These are phyloP conservation scores for Penicillium sp. DNA, from an alignment of 2,329 filamentous ascomycete species.

Conservation along the genomic window DNA sequence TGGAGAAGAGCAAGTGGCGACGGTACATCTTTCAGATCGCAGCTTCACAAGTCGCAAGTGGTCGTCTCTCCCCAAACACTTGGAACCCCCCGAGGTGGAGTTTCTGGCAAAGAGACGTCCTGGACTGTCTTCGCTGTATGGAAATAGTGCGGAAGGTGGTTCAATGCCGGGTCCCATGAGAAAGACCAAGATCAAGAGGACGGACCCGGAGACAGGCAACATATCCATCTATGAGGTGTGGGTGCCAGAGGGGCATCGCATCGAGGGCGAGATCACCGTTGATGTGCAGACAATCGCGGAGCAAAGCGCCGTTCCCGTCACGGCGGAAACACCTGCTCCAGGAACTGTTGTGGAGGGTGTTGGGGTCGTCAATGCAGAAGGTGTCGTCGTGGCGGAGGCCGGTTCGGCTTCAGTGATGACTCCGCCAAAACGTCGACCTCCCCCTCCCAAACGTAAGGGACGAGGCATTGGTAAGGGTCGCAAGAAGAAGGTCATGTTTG, in stretches of 20 bases:
- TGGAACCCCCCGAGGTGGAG: constrained; percentile 55
- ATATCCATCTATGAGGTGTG: constrained; percentile 79
- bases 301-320: constrained; percentile 30
- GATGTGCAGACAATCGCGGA: constrained; percentile 46
- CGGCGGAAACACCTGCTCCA: constrained; percentile 44
- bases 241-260: constrained; percentile 67
- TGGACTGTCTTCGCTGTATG: constrained; percentile 51
- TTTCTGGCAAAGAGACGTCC: constrained; percentile 58
- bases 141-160: constrained; percentile 23
- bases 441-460: constrained; percentile 72
- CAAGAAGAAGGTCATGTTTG: constrained; percentile 64
- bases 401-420: constrained; percentile 41
- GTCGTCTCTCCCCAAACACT: constrained; percentile 50
- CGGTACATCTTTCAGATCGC: constrained; percentile 33
- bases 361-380: constrained; percentile 56
- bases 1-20: constrained; percentile 26
- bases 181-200: constrained; percentile 71
- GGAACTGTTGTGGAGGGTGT: constrained; percentile 56
- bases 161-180: constrained; percentile 54
- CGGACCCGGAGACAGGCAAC: constrained; percentile 70
- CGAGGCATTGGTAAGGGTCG: constrained; percentile 73
- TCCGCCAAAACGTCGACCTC: constrained; percentile 57
- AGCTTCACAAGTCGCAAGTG: constrained; percentile 55
- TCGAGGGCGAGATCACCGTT: constrained; percentile 74
- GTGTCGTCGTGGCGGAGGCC: constrained; percentile 51